These are phyloP conservation scores for Yarrowia bubula DNA, from an alignment of 805 yeast species.

Conservation along the genomic window DNA sequence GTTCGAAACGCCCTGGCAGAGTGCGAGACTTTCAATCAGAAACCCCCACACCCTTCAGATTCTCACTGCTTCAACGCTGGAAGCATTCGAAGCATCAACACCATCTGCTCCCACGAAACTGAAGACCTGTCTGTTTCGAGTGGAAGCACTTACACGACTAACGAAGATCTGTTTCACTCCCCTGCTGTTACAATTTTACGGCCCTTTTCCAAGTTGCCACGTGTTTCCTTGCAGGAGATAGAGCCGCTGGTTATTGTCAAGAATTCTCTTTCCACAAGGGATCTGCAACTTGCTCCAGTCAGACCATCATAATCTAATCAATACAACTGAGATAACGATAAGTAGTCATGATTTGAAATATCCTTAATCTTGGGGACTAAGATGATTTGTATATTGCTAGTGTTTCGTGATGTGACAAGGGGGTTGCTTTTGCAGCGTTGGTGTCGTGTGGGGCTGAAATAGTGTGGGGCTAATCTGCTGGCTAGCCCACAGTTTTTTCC, in stretches of 20 bases:
- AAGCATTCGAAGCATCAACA: background rate
- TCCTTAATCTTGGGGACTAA: no score
- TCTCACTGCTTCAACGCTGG: background rate
- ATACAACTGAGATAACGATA: no score
- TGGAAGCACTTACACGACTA: background rate
- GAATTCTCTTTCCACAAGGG: background rate
- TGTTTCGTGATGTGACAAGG: no score
- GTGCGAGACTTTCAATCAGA: background rate
- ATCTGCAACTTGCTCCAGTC: background rate
- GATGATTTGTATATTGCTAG: no score
- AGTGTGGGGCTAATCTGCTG: no score
- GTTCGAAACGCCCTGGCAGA: background rate
- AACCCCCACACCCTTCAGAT: background rate
- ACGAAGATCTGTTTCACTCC: background rate
- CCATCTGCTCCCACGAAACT: background rate
- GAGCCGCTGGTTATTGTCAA: background rate
- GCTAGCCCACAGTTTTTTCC: no score
- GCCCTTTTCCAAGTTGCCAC: background rate
- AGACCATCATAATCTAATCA: background rate
- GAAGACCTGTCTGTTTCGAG: background rate
- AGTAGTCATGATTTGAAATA: no score
- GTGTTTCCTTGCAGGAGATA: background rate
- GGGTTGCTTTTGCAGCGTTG: no score
- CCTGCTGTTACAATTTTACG: background rate
- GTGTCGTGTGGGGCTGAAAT: no score